Percentiles rank a stretch among this genome's conserved stretches.
Conservation (phyloP, 2,329 filamentous ascomycete genomes). For the Fusarium sp. region DNA sequence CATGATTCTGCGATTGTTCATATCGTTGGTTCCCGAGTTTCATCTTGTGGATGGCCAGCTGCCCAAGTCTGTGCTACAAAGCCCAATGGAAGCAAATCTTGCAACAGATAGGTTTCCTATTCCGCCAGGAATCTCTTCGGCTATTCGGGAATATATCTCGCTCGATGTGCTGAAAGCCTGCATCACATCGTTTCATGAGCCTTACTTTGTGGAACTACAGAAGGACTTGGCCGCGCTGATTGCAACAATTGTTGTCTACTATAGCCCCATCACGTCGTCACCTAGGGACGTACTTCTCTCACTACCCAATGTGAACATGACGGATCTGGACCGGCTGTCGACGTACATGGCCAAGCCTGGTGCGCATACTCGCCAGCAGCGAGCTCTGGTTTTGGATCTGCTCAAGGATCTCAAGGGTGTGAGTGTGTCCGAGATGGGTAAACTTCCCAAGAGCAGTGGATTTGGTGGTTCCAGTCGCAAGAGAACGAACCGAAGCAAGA, state of each 20-base stretch:
- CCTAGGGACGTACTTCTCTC: slow-evolving; percentile 80
- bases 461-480: slow-evolving; percentile 45
- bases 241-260: slow-evolving; percentile 82
- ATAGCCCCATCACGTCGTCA: slow-evolving; percentile 74
- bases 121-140: slow-evolving; percentile 64
- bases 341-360: slow-evolving; percentile 67
- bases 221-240: slow-evolving; percentile 91
- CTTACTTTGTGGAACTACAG: slow-evolving; percentile 96
- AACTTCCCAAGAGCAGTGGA: slow-evolving; percentile 69
- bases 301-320: slow-evolving; percentile 78
- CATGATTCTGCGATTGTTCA: slow-evolving; percentile 86
- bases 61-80: slow-evolving; percentile 37
- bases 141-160: slow-evolving; percentile 89
- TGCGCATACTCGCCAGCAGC: slow-evolving; percentile 77
- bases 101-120: slow-evolving; percentile 57
- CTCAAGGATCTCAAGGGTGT: slow-evolving; percentile 89
- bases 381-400: slow-evolving; percentile 83
- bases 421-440: slow-evolving; percentile 92
- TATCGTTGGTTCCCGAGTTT: slow-evolving; percentile 86
- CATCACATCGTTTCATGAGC: slow-evolving; percentile 90
- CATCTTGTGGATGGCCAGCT: slow-evolving; percentile 59
- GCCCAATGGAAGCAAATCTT: slow-evolving; percentile 42
- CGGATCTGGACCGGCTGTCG: slow-evolving; percentile 73
- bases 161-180: slow-evolving; percentile 89
- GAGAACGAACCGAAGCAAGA: slow-evolving; percentile 52